Conservation (phyloP, 371 early-diverging fungal genomes). For the Mucor piriformis region DNA sequence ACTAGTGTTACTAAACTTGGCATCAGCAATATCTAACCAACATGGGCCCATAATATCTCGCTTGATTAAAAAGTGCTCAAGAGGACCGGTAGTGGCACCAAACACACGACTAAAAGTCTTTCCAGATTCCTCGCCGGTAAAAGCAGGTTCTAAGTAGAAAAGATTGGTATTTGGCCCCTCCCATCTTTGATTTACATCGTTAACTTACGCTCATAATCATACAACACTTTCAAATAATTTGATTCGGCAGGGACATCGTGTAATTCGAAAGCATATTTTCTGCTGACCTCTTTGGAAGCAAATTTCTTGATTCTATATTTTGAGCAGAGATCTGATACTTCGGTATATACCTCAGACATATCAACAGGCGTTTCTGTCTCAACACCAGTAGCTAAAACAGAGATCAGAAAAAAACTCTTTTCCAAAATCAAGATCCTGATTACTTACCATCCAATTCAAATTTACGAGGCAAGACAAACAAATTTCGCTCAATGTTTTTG, state of each 20-base stretch:
- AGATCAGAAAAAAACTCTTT: too few species aligned
- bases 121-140: slow-evolving; percentile 76
- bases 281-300: slow-evolving; percentile 66
- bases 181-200: too few species aligned
- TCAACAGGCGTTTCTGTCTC: slow-evolving; percentile 63
- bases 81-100: slow-evolving; percentile 85
- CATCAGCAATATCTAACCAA: slow-evolving; percentile 78
- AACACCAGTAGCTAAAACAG: slow-evolving; percentile 48
- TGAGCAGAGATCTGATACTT: slow-evolving; percentile 67
- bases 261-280: slow-evolving; percentile 94
- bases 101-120: slow-evolving; percentile 86
- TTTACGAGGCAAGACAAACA: slow-evolving; percentile 85
- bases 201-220: slow-evolving; percentile 68
- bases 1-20: slow-evolving; percentile 45
- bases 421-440: too few species aligned
- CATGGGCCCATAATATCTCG: slow-evolving; percentile 97
- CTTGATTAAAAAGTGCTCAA: slow-evolving; percentile 93
- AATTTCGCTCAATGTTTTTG: slow-evolving; percentile 79
- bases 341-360: slow-evolving; percentile 73
- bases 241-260: slow-evolving; percentile 80
- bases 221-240: slow-evolving; percentile 87
- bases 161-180: too few species aligned
- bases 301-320: slow-evolving; percentile 60
- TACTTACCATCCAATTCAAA: slow-evolving; percentile 57
- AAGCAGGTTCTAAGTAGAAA: slow-evolving; percentile 70